phyloP scores from a whole-genome alignment of 345 rosid species.

The Citrus reticulata region DNA sequence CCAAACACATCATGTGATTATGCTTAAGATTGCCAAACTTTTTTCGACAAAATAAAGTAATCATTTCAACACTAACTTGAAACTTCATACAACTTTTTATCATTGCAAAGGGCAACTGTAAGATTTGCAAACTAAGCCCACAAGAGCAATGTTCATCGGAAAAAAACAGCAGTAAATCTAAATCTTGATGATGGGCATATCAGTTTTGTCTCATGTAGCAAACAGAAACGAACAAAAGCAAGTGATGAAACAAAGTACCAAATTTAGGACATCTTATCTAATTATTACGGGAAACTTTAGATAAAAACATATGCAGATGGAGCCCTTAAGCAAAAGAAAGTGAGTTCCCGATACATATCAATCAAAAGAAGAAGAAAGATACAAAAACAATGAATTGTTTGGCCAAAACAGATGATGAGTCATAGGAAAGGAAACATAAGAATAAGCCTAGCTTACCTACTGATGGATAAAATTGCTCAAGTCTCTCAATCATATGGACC shows the following conservation, averaged over 20 bases:
- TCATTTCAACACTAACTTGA: neutral
- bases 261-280: neutral
- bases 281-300: constrained; percentile 6
- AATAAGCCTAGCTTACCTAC: neutral
- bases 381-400: constrained; percentile 1
- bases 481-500: too few relatives aligned
- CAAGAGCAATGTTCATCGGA: neutral
- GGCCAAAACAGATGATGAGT: neutral
- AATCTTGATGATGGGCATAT: neutral
- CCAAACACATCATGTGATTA: constrained; percentile 8
- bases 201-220: neutral
- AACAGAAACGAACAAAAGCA: neutral
- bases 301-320: constrained; percentile 12
- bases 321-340: constrained; percentile 9
- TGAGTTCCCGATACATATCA: constrained; percentile 2
- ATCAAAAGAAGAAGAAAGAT: neutral
- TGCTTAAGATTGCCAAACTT: neutral
- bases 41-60: neutral
- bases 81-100: neutral
- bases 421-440: neutral
- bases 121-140: neutral
- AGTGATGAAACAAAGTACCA: neutral
- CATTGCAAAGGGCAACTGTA: neutral
- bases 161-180: neutral
- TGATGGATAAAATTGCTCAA: neutral